Percentiles rank a stretch among this genome's conserved stretches.
Conservation (phyloP, 164 flowering plant genomes). For the Magnolia kwangsiensis region DNA sequence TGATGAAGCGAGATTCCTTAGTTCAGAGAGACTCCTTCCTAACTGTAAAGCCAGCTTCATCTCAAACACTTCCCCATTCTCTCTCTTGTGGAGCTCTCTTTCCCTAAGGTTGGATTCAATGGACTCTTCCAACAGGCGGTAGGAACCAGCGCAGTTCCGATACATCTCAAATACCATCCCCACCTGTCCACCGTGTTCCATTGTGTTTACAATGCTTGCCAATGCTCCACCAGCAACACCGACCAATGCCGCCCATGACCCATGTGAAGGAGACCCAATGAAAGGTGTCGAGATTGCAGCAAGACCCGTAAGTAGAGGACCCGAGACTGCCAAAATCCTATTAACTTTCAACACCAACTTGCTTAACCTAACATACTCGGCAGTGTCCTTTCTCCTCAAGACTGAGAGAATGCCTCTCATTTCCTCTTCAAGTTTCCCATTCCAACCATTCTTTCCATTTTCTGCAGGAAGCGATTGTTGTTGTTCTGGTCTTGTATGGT, state of each 20-base stretch:
- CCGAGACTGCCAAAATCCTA: slow-evolving; percentile 35
- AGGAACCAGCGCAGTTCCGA: slow-evolving; percentile 35
- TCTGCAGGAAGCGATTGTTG: neutral
- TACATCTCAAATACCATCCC: slow-evolving; percentile 64
- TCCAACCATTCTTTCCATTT: slow-evolving; percentile 40
- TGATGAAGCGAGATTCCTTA: slow-evolving; percentile 23
- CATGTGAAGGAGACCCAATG: slow-evolving; percentile 23
- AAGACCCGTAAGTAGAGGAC: slow-evolving; percentile 48
- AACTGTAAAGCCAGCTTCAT: slow-evolving; percentile 44
- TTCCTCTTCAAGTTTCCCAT: slow-evolving; percentile 27
- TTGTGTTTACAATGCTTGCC: slow-evolving; percentile 41
- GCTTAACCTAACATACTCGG: slow-evolving; percentile 33
- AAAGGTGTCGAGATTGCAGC: slow-evolving; percentile 44
- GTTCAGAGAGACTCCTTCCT: slow-evolving; percentile 44
- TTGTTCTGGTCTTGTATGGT: neutral
- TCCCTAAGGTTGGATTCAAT: slow-evolving; percentile 22
- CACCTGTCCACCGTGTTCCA: slow-evolving; percentile 62
- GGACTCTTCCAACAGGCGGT: slow-evolving; percentile 31
- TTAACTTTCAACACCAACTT: slow-evolving; percentile 19
- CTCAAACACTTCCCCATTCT: slow-evolving; percentile 53
- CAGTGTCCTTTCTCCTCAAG: slow-evolving; percentile 27
- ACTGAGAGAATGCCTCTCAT: slow-evolving; percentile 27
- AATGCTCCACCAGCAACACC: slow-evolving; percentile 43
- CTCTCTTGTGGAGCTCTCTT: slow-evolving; percentile 26
- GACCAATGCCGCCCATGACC: slow-evolving; percentile 18